These are phyloP conservation scores for Daldinia sp. DNA, from an alignment of 2,329 filamentous ascomycete genomes.

Conservation along the genomic window DNA sequence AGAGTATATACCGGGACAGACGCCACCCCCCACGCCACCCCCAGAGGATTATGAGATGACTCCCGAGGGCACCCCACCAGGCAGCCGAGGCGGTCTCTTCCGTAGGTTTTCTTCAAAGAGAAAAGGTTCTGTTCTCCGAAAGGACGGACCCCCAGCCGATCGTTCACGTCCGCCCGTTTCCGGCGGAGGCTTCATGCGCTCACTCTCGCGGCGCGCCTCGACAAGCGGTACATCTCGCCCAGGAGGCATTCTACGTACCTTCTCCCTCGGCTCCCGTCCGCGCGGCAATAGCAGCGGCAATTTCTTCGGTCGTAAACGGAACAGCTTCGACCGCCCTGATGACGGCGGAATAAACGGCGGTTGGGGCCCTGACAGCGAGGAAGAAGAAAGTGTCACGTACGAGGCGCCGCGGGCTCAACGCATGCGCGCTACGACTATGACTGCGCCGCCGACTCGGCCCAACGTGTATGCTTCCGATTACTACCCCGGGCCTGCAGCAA, in stretches of 20 bases:
- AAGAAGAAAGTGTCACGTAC: slow-evolving; percentile 41
- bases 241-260: slow-evolving; percentile 60
- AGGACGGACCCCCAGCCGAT: slow-evolving; percentile 50
- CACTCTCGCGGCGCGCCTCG: slow-evolving; percentile 52
- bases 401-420: slow-evolving; percentile 34
- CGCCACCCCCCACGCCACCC: slow-evolving; percentile 74
- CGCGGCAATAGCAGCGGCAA: slow-evolving; percentile 31
- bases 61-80: slow-evolving; percentile 50
- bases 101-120: slow-evolving; percentile 54
- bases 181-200: slow-evolving; percentile 55
- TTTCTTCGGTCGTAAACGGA: slow-evolving; percentile 53
- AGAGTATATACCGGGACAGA: slow-evolving; percentile 79
- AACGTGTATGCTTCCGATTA: slow-evolving; percentile 41
- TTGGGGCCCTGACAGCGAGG: slow-evolving; percentile 58
- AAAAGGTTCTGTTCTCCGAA: slow-evolving; percentile 45
- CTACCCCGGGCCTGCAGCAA: no score
- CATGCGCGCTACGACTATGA: background rate
- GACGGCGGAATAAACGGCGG: slow-evolving; percentile 65
- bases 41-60: slow-evolving; percentile 54
- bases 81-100: slow-evolving; percentile 49
- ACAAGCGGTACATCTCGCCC: slow-evolving; percentile 50
- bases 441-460: slow-evolving; percentile 1
- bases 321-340: slow-evolving; percentile 50
- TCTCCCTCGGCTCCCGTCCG: slow-evolving; percentile 63
- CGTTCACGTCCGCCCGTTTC: slow-evolving; percentile 60